Evolutionary conservation across 2,329 filamentous ascomycete species (phyloP), one percentile per base, ranked within the genome.

Genomic region (Elsinoe arachidis): DNA sequence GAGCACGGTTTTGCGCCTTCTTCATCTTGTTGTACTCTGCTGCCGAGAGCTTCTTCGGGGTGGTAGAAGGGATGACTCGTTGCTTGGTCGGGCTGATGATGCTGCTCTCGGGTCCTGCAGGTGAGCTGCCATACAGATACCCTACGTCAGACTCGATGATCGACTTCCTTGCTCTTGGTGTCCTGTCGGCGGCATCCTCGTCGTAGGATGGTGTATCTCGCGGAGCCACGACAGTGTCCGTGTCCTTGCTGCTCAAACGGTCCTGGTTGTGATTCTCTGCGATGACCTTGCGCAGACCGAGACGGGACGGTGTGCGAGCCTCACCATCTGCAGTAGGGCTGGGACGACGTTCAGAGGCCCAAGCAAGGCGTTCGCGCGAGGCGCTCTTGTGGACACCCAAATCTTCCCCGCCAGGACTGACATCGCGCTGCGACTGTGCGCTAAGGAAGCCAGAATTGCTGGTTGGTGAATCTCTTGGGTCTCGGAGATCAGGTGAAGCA

Each of bases 1-100:
- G 51, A 26, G 44, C 55, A 38, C 62, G 67, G 12, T 66, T 63
- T 5, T 66, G 65, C 14, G 47, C 58, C 62, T 85, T 84, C 66
- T 88, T 85, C 67, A 93, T 86, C 60, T 78, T 74, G 58, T 96
- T 90, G 63, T 95, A 96, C 68, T 96, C 84, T 10, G 85, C 88
- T 1, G 87, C 87, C 1, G 90, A 96, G 88, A 96, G 95, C 61
- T 93, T 86, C 70, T 93, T 93, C 0, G 63, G 60, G 11, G 51
- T 58, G n/a, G n/a, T 49, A 23, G 58, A 19, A 35, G 41, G 57
- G 39, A n/a, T 21, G 19, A 41, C 19, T 47, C 57, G 19, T 26
- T 53, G 30, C 39, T 55, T 55, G 41, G 51, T 52, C 10, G 66
- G 67, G 46, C 64, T 62, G 14, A 68, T 43, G 6, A 67, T 67